phyloP scores from a whole-genome alignment of 441 rosid species.

The Eruca vesicaria region DNA sequence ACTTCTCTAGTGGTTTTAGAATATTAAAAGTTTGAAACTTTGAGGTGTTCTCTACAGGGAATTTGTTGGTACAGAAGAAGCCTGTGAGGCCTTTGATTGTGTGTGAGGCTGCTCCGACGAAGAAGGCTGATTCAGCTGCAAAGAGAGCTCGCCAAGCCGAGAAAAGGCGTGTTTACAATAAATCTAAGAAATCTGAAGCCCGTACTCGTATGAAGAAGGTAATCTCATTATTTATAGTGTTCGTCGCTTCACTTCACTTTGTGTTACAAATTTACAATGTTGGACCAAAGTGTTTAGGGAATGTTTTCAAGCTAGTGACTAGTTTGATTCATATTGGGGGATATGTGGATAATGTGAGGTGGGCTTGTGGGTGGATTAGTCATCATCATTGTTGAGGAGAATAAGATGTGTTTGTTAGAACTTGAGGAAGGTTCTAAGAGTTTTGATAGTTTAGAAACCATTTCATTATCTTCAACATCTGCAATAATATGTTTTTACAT shows the following conservation, averaged over 20 bases:
- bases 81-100: slow-evolving; percentile 38
- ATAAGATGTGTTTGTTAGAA: background rate
- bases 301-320: background rate
- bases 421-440: background rate
- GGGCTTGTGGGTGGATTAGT: background rate
- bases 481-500: too few relatives aligned
- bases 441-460: background rate
- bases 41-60: slow-evolving; percentile 38
- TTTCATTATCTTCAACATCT: background rate
- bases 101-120: slow-evolving; percentile 27
- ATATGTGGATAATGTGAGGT: background rate
- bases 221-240: background rate
- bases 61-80: slow-evolving; percentile 37
- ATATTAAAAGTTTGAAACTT: background rate
- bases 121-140: slow-evolving; percentile 48
- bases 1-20: background rate
- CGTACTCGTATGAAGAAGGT: slow-evolving; percentile 96
- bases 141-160: slow-evolving; percentile 91
- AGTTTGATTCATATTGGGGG: background rate
- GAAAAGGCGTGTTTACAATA: slow-evolving; percentile 75
- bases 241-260: background rate
- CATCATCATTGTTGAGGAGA: background rate
- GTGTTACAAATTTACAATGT: background rate
- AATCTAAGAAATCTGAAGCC: slow-evolving; percentile 83
- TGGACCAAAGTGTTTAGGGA: background rate